Conservation (phyloP, 352 stramenopile genomes). For the Phytophthora fragariaefolia region DNA sequence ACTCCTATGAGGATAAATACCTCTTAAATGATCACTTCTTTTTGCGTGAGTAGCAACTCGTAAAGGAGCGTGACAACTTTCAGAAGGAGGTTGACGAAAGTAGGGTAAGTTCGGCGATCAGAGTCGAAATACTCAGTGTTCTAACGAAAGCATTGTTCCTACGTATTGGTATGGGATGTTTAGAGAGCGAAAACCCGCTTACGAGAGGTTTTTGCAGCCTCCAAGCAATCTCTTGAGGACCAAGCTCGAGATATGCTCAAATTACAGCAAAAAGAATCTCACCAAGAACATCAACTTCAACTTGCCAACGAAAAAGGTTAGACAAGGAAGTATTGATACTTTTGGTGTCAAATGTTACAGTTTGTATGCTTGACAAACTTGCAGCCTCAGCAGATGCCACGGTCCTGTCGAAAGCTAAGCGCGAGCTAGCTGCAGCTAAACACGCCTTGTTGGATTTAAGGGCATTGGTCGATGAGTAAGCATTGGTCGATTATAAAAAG, state of each 20-base stretch:
- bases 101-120: slow-evolving; percentile 26
- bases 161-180: not conserved
- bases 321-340: not conserved
- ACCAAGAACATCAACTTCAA: slow-evolving; percentile 38
- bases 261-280: slow-evolving; percentile 41
- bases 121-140: not conserved
- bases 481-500: not conserved
- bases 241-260: slow-evolving; percentile 52
- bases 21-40: too few relatives aligned
- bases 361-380: too few relatives aligned
- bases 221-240: slow-evolving; percentile 48
- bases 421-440: slow-evolving; percentile 43
- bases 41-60: slow-evolving; percentile 31
- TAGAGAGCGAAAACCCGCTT: slow-evolving; percentile 59
- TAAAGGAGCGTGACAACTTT: slow-evolving; percentile 43
- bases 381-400: slow-evolving; percentile 33
- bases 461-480: slow-evolving; percentile 71
- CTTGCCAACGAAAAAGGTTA: slow-evolving; percentile 45
- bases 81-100: slow-evolving; percentile 63
- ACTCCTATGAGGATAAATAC: too few relatives aligned
- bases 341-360: not conserved
- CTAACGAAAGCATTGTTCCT: not conserved
- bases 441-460: slow-evolving; percentile 56
- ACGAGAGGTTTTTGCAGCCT: slow-evolving; percentile 60
- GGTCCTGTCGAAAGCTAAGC: slow-evolving; percentile 33